Evolutionary conservation across 2,329 filamentous ascomycete genomes (phyloP).

Genomic region (Phyllosticta citribraziliensis): DNA sequence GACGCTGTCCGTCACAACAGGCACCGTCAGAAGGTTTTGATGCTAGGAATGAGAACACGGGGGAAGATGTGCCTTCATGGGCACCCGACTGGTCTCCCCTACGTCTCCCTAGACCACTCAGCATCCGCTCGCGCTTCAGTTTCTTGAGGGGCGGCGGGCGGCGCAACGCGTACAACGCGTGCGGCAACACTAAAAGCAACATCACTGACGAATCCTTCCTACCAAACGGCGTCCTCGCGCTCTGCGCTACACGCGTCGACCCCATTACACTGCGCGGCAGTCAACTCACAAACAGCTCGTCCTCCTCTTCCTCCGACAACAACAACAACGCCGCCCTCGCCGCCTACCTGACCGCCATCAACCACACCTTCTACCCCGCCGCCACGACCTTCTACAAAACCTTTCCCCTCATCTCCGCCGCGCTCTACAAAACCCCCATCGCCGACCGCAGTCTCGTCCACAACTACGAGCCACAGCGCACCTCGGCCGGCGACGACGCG

Average conservation of each 20-base stretch:
- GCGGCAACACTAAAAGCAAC: not conserved
- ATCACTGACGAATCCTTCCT: not conserved
- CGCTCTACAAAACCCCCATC: not conserved
- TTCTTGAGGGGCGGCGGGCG: not conserved
- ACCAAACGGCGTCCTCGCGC: too few relatives aligned
- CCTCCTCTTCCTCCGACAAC: not conserved
- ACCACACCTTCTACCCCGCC: not conserved
- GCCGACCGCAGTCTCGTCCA: not conserved
- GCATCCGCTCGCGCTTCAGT: not conserved
- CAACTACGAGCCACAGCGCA: not conserved
- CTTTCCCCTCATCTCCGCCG: not conserved
- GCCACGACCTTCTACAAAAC: not conserved
- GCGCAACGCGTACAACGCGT: not conserved
- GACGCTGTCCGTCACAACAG: not conserved
- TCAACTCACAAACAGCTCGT: too few relatives aligned
- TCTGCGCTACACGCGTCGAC: too few relatives aligned
- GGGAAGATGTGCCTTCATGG: not conserved
- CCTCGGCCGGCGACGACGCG: not conserved
- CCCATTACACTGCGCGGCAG: too few relatives aligned
- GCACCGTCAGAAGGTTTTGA: too few relatives aligned
- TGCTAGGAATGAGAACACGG: too few relatives aligned
- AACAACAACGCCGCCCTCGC: not conserved
- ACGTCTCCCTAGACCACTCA: not conserved
- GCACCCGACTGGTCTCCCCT: slow-evolving; percentile 1
- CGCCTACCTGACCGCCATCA: not conserved